phyloP scores from a whole-genome alignment of 257 asterid genomes.

The Solanum medicagineum region DNA sequence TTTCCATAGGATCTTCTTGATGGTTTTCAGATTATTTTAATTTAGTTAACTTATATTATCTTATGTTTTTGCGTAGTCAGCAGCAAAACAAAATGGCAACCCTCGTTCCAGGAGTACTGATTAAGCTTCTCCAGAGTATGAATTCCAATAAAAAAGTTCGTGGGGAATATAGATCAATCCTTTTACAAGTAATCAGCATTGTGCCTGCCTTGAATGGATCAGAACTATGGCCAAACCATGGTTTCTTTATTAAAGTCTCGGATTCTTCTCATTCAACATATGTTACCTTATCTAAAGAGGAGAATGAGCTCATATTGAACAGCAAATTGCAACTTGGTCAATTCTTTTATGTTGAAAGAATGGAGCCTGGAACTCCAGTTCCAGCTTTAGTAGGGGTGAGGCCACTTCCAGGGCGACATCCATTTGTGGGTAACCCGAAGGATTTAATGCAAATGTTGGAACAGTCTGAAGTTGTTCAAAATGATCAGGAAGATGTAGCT shows the following conservation, averaged over 20 bases:
- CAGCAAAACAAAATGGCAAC: slow-evolving; percentile 44
- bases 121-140: slow-evolving; percentile 64
- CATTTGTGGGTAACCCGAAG: slow-evolving; percentile 67
- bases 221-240: slow-evolving; percentile 72
- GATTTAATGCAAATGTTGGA: slow-evolving; percentile 74
- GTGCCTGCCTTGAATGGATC: slow-evolving; percentile 74
- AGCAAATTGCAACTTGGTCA: slow-evolving; percentile 75
- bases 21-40: neutral
- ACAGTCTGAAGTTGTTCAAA: slow-evolving; percentile 23
- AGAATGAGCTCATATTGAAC: slow-evolving; percentile 65
- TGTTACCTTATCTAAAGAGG: slow-evolving; percentile 45
- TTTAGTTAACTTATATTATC: neutral
- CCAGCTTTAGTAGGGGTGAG: slow-evolving; percentile 61
- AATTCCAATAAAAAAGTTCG: slow-evolving; percentile 54
- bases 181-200: slow-evolving; percentile 69
- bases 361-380: slow-evolving; percentile 64
- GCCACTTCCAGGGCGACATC: slow-evolving; percentile 74
- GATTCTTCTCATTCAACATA: slow-evolving; percentile 88
- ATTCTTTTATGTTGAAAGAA: slow-evolving; percentile 62
- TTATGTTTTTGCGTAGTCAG: neutral
- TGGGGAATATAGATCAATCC: slow-evolving; percentile 60
- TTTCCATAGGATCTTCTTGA: neutral
- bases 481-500: slow-evolving; percentile 9
- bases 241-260: slow-evolving; percentile 80
- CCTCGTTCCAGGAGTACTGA: slow-evolving; percentile 65